These are phyloP conservation scores for Fusarium graminum DNA, from an alignment of 2,329 filamentous ascomycete species.

Conservation along the genomic window DNA sequence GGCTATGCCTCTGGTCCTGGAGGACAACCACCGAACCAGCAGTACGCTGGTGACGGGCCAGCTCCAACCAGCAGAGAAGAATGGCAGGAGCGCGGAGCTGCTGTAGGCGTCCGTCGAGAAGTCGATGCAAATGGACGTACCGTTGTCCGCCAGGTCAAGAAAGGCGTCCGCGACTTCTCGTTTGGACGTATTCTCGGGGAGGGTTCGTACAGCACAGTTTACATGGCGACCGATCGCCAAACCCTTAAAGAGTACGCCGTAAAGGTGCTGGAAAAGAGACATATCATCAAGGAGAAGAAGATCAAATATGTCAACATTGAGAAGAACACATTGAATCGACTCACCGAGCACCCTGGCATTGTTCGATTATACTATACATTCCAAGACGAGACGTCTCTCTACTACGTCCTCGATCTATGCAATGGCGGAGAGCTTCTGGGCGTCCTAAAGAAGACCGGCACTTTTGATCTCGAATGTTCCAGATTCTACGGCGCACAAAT, in stretches of 20 bases:
- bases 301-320: slow-evolving; percentile 99
- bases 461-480: slow-evolving; percentile 95
- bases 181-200: slow-evolving; percentile 93
- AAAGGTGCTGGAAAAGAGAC: slow-evolving; percentile 97
- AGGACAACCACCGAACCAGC: slow-evolving; percentile 29
- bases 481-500: slow-evolving; percentile 96
- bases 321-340: slow-evolving; percentile 94
- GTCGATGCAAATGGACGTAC: slow-evolving; percentile 87
- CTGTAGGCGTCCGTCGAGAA: slow-evolving; percentile 83
- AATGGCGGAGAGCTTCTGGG: slow-evolving; percentile 92
- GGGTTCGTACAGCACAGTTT: slow-evolving; percentile 97
- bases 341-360: slow-evolving; percentile 96
- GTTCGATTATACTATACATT: slow-evolving; percentile 99
- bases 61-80: slow-evolving; percentile 79
- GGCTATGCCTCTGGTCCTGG: slow-evolving; percentile 59
- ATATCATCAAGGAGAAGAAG: slow-evolving; percentile 99
- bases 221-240: slow-evolving; percentile 91
- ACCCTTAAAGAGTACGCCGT: slow-evolving; percentile 97
- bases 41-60: slow-evolving; percentile 58
- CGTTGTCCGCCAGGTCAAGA: slow-evolving; percentile 88
- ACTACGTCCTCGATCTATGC: slow-evolving; percentile 96
- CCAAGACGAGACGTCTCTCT: slow-evolving; percentile 94
- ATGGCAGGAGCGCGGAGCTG: slow-evolving; percentile 96
- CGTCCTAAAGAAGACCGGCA: slow-evolving; percentile 92
- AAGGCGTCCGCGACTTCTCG: slow-evolving; percentile 95